Evolutionary conservation across 805 yeast genomes (phyloP).

Genomic region (Cephaloascus fragrans): DNA sequence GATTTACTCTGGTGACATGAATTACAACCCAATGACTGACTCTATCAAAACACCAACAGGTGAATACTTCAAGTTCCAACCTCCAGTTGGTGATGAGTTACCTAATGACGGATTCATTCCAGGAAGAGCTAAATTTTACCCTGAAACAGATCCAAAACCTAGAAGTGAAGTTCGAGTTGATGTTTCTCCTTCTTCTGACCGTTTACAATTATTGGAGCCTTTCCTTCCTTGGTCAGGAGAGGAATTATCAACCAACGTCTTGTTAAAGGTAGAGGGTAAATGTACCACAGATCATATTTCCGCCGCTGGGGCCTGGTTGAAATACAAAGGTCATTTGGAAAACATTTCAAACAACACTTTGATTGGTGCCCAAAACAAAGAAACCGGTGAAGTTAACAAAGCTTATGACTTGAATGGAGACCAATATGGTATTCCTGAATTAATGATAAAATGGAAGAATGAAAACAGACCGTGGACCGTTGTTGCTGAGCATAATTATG

Average conservation of each 20-base stretch:
- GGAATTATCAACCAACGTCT: slow-evolving; percentile 67
- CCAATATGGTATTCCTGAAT: slow-evolving; percentile 78
- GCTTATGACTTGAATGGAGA: slow-evolving; percentile 82
- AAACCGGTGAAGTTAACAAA: slow-evolving; percentile 90
- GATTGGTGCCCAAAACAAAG: slow-evolving; percentile 95
- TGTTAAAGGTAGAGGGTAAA: slow-evolving; percentile 91
- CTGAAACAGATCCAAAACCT: slow-evolving; percentile 59
- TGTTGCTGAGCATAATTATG: slow-evolving; percentile 95
- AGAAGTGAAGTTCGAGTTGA: slow-evolving; percentile 47
- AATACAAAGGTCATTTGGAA: slow-evolving; percentile 95
- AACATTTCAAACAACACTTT: slow-evolving; percentile 91
- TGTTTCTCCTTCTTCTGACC: slow-evolving; percentile 83
- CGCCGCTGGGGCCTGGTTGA: slow-evolving; percentile 98
- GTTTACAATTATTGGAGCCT: slow-evolving; percentile 86
- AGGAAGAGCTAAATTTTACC: slow-evolving; percentile 72
- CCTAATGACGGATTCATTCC: slow-evolving; percentile 69
- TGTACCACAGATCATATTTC: slow-evolving; percentile 98
- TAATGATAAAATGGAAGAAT: slow-evolving; percentile 92
- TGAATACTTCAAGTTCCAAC: slow-evolving; percentile 61
- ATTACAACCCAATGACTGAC: slow-evolving; percentile 87
- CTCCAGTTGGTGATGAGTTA: slow-evolving; percentile 79
- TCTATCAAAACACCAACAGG: slow-evolving; percentile 66
- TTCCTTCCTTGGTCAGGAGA: slow-evolving; percentile 80
- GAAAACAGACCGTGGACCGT: slow-evolving; percentile 86
- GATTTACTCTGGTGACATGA: slow-evolving; percentile 89